Percentiles rank a stretch among this genome's conserved stretches.
These are phyloP conservation scores for Endothia cerciana DNA, from an alignment of 2,329 filamentous ascomycete genomes.

Conservation along the genomic window DNA sequence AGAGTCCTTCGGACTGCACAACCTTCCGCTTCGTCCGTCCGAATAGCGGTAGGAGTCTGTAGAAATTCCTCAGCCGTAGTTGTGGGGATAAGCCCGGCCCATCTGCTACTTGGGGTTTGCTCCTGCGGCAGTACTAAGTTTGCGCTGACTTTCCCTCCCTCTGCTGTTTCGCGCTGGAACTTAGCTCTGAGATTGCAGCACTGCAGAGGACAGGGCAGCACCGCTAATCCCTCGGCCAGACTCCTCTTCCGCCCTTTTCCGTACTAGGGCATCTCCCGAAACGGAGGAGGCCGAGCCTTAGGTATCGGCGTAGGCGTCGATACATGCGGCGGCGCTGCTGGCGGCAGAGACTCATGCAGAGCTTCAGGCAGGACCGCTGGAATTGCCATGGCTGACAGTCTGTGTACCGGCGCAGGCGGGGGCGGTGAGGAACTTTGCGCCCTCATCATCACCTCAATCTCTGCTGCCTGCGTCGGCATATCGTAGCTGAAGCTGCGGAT, in stretches of 20 bases:
- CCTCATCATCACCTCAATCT: slow-evolving; percentile 26
- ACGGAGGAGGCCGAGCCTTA: neutral
- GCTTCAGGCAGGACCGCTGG: neutral
- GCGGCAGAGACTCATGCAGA: neutral
- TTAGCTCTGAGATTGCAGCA: neutral
- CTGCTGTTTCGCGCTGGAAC: neutral
- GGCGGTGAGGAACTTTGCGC: slow-evolving; percentile 15
- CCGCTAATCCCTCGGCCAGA: neutral
- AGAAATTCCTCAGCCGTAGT: neutral
- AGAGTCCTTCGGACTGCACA: neutral
- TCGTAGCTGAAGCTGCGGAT: slow-evolving; percentile 27
- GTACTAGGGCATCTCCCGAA: neutral
- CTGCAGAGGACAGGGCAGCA: neutral
- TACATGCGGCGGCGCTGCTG: neutral
- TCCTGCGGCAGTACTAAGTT: neutral
- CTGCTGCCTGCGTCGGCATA: slow-evolving; percentile 22
- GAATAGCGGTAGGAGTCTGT: neutral
- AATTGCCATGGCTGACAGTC: neutral
- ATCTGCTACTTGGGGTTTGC: neutral
- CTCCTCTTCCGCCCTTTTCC: neutral
- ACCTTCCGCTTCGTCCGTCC: slow-evolving; percentile 1
- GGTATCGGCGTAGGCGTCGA: neutral
- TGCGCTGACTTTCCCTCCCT: neutral
- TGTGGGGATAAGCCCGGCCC: neutral
- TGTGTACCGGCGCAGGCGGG: neutral